These are phyloP conservation scores for Dipteronia sinensis DNA, from an alignment of 345 rosid species.

Conservation along the genomic window DNA sequence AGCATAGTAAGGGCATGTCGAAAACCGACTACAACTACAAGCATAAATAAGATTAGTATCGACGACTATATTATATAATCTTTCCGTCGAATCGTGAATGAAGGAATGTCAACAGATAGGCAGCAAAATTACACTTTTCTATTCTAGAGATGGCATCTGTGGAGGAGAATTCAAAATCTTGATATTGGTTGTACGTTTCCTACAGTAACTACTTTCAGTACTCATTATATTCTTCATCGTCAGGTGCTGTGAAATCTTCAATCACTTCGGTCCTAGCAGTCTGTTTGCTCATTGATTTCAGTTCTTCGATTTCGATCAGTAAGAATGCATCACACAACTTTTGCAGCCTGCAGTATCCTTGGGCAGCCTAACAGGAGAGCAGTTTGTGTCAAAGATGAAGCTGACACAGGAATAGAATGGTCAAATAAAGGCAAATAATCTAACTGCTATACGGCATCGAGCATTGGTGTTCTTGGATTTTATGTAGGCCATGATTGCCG, in stretches of 20 bases:
- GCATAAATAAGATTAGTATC: not conserved
- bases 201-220: not conserved
- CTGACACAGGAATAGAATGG: not conserved
- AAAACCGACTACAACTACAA: not conserved
- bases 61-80: not conserved
- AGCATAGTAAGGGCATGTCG: not conserved
- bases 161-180: not conserved
- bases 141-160: not conserved
- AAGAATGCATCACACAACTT: constrained; percentile 63
- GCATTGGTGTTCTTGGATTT: constrained; percentile 31
- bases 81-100: not conserved
- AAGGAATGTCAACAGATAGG: not conserved
- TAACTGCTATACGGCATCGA: constrained; percentile 80
- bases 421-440: not conserved
- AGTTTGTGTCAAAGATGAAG: not conserved
- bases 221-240: constrained; percentile 27
- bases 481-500: constrained; percentile 54
- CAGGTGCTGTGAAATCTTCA: constrained; percentile 73
- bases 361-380: constrained; percentile 61
- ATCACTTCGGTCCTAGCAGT: constrained; percentile 42
- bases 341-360: constrained; percentile 46
- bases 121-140: not conserved
- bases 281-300: constrained; percentile 53
- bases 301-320: constrained; percentile 67
- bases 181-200: not conserved